Conservation (phyloP, 164 flowering plant species). For the Euptelea pleiosperma region DNA sequence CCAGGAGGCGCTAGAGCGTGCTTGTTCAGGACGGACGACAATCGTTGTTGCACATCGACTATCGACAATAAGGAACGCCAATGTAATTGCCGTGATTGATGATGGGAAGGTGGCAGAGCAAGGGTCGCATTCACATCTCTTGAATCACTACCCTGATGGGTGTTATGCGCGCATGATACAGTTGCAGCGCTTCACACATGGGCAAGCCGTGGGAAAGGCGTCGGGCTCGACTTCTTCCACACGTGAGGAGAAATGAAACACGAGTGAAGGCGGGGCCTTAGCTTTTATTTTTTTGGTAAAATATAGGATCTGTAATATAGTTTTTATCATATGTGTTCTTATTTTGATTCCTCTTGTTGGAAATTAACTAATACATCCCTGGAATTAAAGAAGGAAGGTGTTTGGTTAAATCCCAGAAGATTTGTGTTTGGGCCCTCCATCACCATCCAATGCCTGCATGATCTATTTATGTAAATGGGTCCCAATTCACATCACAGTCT, state of each 20-base stretch:
- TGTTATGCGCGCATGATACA: conserved; percentile 87
- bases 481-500: too few species aligned
- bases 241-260: conserved; percentile 30
- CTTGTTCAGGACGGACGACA: conserved; percentile 74
- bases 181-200: conserved; percentile 67
- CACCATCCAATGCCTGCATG: too few species aligned
- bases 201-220: conserved; percentile 20
- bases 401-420: too few species aligned
- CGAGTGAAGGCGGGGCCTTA: conserved; percentile 1
- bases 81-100: conserved; percentile 84
- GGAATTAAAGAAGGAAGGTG: too few species aligned
- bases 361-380: too few species aligned
- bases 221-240: conserved; percentile 49
- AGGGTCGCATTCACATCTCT: conserved; percentile 83
- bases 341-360: too few species aligned
- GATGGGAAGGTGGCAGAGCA: conserved; percentile 95
- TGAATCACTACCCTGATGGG: conserved; percentile 84
- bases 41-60: conserved; percentile 92
- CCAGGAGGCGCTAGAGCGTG: conserved; percentile 76
- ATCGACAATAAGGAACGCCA: conserved; percentile 78
- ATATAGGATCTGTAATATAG: too few species aligned
- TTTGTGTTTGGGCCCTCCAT: too few species aligned
- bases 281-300: too few species aligned
- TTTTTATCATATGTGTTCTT: too few species aligned
- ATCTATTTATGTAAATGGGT: too few species aligned